These are phyloP conservation scores for Diutina mesorugosa DNA, from an alignment of 1,139 yeast genomes.

Conservation along the genomic window DNA sequence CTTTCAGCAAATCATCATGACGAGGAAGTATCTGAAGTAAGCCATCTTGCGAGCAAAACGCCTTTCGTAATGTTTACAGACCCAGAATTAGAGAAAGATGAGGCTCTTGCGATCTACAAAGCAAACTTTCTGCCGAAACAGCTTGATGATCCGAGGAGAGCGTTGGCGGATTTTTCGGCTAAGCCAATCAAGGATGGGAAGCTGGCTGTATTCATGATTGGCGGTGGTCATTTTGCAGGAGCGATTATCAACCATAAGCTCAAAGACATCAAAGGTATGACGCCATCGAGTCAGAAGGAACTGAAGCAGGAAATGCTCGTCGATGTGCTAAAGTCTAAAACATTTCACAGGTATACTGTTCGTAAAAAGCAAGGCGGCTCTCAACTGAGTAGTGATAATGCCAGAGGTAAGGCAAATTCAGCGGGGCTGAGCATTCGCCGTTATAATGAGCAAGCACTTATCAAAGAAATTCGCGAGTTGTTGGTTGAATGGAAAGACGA, in stretches of 20 bases:
- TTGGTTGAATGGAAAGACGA: constrained; percentile 51
- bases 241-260: constrained; percentile 74
- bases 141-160: constrained; percentile 13
- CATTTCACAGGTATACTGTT: constrained; percentile 91
- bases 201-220: constrained; percentile 83
- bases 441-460: constrained; percentile 76
- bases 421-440: constrained; percentile 91
- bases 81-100: constrained; percentile 23
- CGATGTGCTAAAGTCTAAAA: constrained; percentile 59
- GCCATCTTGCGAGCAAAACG: constrained; percentile 50
- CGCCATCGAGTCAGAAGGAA: constrained; percentile 25
- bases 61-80: constrained; percentile 50
- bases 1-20: constrained; percentile 8
- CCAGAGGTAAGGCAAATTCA: constrained; percentile 90
- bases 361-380: constrained; percentile 98
- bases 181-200: constrained; percentile 14
- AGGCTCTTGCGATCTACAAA: constrained; percentile 61
- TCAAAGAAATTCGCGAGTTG: constrained; percentile 61
- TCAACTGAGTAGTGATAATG: constrained; percentile 84
- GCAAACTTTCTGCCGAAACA: constrained; percentile 35
- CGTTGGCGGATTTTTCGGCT: constrained; percentile 20
- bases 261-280: constrained; percentile 40
- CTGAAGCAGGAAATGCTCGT: constrained; percentile 45
- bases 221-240: constrained; percentile 98
- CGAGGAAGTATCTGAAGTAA: constrained; percentile 22